Percentiles rank a stretch among this genome's conserved stretches.
Evolutionary conservation across 2,329 filamentous ascomycete species (phyloP).

Genomic region (Aspergillus calidoustus): DNA sequence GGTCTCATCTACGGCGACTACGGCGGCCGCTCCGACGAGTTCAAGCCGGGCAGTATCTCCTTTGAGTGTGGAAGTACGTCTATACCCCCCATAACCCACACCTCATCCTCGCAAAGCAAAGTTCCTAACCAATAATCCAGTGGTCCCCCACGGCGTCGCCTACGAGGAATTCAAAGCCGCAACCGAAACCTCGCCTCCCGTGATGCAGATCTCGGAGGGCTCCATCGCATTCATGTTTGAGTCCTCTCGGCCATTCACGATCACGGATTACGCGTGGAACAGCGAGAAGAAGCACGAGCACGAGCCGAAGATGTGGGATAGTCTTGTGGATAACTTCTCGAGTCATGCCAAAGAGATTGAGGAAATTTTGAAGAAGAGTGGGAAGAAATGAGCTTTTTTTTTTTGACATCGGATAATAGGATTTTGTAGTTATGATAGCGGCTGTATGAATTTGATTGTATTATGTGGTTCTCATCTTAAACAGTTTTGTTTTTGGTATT

Average conservation of each 20-base stretch:
- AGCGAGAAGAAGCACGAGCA: slow-evolving; percentile 50
- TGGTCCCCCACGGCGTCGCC: slow-evolving; percentile 43
- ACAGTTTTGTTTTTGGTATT: neutral
- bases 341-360: slow-evolving; percentile 53
- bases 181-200: slow-evolving; percentile 31
- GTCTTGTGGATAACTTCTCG: slow-evolving; percentile 58
- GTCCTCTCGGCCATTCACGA: slow-evolving; percentile 40
- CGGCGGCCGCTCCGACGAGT: slow-evolving; percentile 40
- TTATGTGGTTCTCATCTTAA: neutral
- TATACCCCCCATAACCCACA: neutral
- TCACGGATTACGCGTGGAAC: slow-evolving; percentile 42
- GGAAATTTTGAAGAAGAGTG: slow-evolving; percentile 45
- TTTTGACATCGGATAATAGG: neutral
- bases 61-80: slow-evolving; percentile 42
- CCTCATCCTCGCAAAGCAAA: neutral
- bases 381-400: slow-evolving; percentile 15
- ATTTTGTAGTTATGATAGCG: neutral
- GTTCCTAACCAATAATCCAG: slow-evolving; percentile 18
- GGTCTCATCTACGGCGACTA: slow-evolving; percentile 43
- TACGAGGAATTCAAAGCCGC: slow-evolving; percentile 42
- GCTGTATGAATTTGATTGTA: neutral
- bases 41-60: slow-evolving; percentile 40
- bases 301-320: slow-evolving; percentile 59
- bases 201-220: slow-evolving; percentile 37
- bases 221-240: slow-evolving; percentile 45